phyloP scores from a whole-genome alignment of 1,284 basidiomycete species.

The Rhodotorula sp. region DNA sequence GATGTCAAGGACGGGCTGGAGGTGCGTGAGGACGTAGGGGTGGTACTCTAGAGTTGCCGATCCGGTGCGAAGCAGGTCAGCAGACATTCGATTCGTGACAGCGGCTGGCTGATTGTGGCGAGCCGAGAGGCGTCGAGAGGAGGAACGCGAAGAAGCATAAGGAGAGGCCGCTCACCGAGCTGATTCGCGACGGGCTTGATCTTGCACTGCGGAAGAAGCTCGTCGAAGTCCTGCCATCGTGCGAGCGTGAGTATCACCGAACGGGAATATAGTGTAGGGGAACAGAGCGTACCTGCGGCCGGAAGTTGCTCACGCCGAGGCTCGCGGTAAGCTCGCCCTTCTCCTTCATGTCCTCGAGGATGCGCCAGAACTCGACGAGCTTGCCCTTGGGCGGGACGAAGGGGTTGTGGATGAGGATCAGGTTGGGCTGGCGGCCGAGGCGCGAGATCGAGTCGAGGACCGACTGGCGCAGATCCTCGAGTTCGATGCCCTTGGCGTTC shows the following conservation, averaged over 20 bases:
- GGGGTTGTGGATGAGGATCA: constrained; percentile 43
- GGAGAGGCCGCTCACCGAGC: constrained; percentile 9
- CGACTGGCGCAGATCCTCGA: constrained; percentile 21
- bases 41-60: constrained; percentile 39
- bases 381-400: constrained; percentile 38
- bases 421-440: constrained; percentile 28
- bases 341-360: constrained; percentile 45
- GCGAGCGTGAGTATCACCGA: too few relatives aligned
- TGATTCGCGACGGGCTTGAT: constrained; percentile 45
- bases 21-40: constrained; percentile 43
- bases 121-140: neutral
- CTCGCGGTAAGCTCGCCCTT: constrained; percentile 41
- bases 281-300: constrained; percentile 23
- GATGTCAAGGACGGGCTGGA: constrained; percentile 41
- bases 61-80: neutral
- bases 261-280: too few relatives aligned
- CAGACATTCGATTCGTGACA: too few relatives aligned
- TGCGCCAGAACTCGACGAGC: constrained; percentile 43
- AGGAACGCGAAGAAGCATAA: too few relatives aligned
- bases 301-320: constrained; percentile 46
- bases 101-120: too few relatives aligned
- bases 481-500: constrained; percentile 16
- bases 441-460: constrained; percentile 18
- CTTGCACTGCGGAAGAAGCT: constrained; percentile 36
- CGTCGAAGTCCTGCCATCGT: constrained; percentile 34